Percentiles rank a stretch among this genome's conserved stretches.
phyloP scores from a whole-genome alignment of 148 eudicot genomes.

The Camellia granthamiana region DNA sequence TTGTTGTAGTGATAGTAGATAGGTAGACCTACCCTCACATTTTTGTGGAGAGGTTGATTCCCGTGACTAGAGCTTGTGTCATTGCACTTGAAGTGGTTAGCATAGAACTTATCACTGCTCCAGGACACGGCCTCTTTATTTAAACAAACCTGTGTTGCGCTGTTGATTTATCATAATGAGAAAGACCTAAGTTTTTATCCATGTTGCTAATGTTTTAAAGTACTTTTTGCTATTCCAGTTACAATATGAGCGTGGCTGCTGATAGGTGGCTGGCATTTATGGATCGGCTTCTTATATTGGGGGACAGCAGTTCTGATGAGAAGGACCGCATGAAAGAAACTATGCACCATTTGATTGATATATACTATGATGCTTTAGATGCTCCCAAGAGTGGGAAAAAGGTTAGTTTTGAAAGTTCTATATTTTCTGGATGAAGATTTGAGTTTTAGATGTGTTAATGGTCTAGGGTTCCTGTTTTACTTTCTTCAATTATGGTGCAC shows the following conservation, averaged over 20 bases:
- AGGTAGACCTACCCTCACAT: no score
- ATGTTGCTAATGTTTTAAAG: slow-evolving; percentile 9
- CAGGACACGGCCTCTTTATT: no score
- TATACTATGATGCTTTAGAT: slow-evolving; percentile 85
- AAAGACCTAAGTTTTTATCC: not conserved
- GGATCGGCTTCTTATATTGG: slow-evolving; percentile 61
- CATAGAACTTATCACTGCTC: no score
- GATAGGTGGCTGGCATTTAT: slow-evolving; percentile 65
- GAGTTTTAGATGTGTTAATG: not conserved
- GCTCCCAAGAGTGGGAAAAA: slow-evolving; percentile 79
- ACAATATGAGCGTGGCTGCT: slow-evolving; percentile 51
- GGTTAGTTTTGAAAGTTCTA: slow-evolving; percentile 36
- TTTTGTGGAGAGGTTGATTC: no score
- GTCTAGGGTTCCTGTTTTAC: not conserved
- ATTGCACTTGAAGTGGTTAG: no score
- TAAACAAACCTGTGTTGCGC: not conserved
- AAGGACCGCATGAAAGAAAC: slow-evolving; percentile 24
- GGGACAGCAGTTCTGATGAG: slow-evolving; percentile 33
- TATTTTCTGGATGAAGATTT: not conserved
- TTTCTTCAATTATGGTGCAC: not conserved
- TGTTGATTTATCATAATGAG: not conserved
- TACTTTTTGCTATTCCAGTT: slow-evolving; percentile 37
- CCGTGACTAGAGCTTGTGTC: no score
- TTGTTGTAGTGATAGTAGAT: no score
- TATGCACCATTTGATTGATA: slow-evolving; percentile 44